Conservation (phyloP, 306 rosid species). For the Dalbergia oliveri region DNA sequence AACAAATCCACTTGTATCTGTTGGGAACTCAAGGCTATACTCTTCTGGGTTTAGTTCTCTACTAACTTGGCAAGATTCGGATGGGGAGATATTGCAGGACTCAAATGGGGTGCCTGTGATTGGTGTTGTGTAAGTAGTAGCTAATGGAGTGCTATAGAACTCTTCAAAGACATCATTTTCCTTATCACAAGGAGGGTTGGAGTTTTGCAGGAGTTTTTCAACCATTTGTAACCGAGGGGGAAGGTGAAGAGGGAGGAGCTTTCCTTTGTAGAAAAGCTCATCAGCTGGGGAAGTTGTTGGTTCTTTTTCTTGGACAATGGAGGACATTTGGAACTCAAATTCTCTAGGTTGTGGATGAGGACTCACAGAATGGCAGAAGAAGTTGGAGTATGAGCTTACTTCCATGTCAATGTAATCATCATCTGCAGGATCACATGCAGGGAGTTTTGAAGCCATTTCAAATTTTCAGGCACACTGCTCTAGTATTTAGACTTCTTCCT, state of each 20-base stretch:
- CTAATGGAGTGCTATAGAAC: conserved; percentile 77
- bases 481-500: conserved; percentile 41
- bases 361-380: conserved; percentile 55
- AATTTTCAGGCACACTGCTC: conserved; percentile 26
- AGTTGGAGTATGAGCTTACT: conserved; percentile 69
- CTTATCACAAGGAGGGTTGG: conserved; percentile 51
- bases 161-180: conserved; percentile 66
- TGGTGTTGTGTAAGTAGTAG: conserved; percentile 77
- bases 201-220: conserved; percentile 74
- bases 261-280: conserved; percentile 99
- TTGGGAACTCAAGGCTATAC: conserved; percentile 56
- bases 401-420: conserved; percentile 98
- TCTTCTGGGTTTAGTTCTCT: conserved; percentile 74
- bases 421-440: conserved; percentile 64
- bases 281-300: conserved; percentile 92
- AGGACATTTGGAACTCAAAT: conserved; percentile 97
- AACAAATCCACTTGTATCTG: conserved; percentile 46
- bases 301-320: conserved; percentile 64
- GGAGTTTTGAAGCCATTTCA: conserved; percentile 67
- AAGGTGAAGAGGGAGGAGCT: conserved; percentile 96
- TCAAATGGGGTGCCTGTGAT: conserved; percentile 80
- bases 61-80: conserved; percentile 79
- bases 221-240: conserved; percentile 95
- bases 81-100: conserved; percentile 88
- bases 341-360: conserved; percentile 72